phyloP scores from a whole-genome alignment of 768 basidiomycete species.

The Mycena filopes region DNA sequence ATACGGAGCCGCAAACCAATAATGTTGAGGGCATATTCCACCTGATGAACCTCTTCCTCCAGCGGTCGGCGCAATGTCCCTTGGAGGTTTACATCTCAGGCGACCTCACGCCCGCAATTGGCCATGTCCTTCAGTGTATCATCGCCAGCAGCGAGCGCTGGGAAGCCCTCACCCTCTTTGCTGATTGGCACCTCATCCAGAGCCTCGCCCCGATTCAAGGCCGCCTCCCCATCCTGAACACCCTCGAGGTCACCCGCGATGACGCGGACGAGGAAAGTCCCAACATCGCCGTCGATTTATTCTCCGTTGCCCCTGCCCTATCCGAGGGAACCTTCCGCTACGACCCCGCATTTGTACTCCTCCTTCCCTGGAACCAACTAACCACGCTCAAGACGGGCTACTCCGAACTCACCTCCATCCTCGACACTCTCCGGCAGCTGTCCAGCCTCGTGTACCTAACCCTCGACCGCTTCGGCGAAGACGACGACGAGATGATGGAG shows the following conservation, averaged over 20 bases:
- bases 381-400: background rate
- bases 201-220: background rate
- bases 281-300: background rate
- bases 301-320: slow-evolving; percentile 5
- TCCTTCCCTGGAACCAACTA: slow-evolving; percentile 16
- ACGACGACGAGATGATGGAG: background rate
- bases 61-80: slow-evolving; percentile 7
- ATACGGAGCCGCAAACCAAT: background rate
- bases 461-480: background rate
- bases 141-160: slow-evolving; percentile 15
- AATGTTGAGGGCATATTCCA: background rate
- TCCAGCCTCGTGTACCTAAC: slow-evolving; percentile 7
- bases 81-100: slow-evolving; percentile 2
- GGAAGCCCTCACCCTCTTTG: slow-evolving; percentile 7
- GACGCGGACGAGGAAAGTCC: background rate
- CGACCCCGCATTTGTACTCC: background rate
- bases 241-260: background rate
- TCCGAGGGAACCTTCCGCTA: background rate
- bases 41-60: slow-evolving; percentile 7
- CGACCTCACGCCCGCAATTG: background rate
- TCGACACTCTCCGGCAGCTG: background rate
- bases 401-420: background rate
- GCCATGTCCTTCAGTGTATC: slow-evolving; percentile 6
- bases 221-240: background rate
- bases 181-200: background rate